Evolutionary conservation across 345 rosid genomes (phyloP), one percentile per base, ranked within the genome.

Genomic region (Populus ilicifolia): DNA sequence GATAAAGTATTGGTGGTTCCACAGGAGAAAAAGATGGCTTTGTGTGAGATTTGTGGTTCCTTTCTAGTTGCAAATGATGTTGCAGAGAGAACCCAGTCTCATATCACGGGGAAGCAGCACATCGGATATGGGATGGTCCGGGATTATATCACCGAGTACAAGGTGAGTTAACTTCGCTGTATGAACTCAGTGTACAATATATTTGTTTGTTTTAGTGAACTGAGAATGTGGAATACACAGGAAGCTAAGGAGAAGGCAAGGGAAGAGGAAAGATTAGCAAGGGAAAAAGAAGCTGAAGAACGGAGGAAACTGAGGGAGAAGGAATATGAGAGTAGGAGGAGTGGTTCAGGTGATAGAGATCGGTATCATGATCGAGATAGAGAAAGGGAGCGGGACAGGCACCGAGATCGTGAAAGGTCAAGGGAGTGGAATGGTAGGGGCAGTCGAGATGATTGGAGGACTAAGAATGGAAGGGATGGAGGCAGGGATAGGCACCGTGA

Each of bases 51-150:
- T 63, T 96, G 99, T 85, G 99, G 99, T 66, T 96, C 99, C 71
- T 96, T 96, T 87, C 90, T 96, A 10, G 89, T 96, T 61, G 98
- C 99, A 73, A 96, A 92, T 86, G 99, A 96, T 77, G 99, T 95
- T 71, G 89, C 86, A 44, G 98, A 96, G 86, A 94, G 99, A 84
- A 93, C 98, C 71, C 97, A 94, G 80, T 96, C 99, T 84, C 98
- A 96, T 83, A 87, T 96, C 83, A 84, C 86, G 0, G 98, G 99
- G 80, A 96, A 96, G 89, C 99, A 96, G 78, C 99, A 96, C 84
- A 87, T 96, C 75, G 99, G 99, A 67, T 96, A 91, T 76, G 98
- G 99, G 79, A 70, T 96, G 98, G 99, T 93, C 77, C 91, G 99
- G 7, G 98, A 96, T 78, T 96, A 92, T 79, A 89, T 96, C 36